Percentiles rank a stretch among this genome's conserved stretches.
phyloP scores from a whole-genome alignment of 2,329 filamentous ascomycete genomes.

The Claviceps fusiformis region DNA sequence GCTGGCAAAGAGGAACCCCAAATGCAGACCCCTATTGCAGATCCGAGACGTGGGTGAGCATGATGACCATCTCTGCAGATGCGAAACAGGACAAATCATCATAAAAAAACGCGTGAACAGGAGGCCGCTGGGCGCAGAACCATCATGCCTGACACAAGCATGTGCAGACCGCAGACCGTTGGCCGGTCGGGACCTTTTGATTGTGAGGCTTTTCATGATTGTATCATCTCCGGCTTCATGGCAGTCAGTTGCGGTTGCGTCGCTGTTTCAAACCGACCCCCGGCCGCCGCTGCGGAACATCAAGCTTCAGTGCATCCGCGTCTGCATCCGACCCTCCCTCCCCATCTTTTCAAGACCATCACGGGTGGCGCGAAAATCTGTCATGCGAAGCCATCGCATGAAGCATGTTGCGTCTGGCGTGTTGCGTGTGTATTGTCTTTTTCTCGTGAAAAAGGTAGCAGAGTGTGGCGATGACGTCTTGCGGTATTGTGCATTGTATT shows the following conservation, averaged over 20 bases:
- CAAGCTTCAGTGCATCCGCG: background rate
- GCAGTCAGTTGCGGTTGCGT: background rate
- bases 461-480: background rate
- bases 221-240: background rate
- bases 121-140: too few relatives aligned
- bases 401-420: background rate
- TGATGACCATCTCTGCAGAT: background rate
- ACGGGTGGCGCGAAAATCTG: background rate
- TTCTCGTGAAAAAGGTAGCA: background rate
- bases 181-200: too few relatives aligned
- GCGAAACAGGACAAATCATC: too few relatives aligned
- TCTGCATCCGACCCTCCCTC: background rate
- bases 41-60: background rate
- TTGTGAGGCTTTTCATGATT: background rate
- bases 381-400: background rate
- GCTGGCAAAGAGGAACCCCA: too few relatives aligned
- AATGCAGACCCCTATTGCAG: background rate
- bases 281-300: background rate
- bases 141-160: background rate
- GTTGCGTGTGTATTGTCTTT: too few relatives aligned
- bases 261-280: background rate
- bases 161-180: background rate
- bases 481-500: background rate
- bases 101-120: too few relatives aligned
- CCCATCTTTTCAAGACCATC: background rate